Conservation (phyloP, 163 green algal genomes). For the Scenedesmus sp. region DNA sequence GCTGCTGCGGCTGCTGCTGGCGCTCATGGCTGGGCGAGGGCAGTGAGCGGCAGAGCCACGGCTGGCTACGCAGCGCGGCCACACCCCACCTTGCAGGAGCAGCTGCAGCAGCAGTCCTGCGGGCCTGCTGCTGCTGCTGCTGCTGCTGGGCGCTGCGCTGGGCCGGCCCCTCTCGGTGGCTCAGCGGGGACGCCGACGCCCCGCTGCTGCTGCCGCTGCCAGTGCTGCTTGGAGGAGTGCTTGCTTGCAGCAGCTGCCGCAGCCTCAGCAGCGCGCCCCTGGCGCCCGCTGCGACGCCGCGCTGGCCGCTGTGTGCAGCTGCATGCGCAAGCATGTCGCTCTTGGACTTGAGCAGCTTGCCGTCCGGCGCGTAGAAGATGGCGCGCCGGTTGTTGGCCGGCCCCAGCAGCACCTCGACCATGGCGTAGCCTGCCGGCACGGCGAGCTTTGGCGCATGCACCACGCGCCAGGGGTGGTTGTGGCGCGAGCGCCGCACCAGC, state of each 20-base stretch:
- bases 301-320: neutral
- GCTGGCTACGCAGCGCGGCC: no score
- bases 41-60: no score
- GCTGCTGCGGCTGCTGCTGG: no score
- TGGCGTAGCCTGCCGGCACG: constrained; percentile 1
- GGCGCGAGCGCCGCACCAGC: constrained; percentile 5
- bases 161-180: no score
- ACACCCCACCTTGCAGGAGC: no score
- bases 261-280: no score
- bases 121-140: neutral
- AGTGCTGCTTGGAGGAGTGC: neutral
- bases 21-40: no score
- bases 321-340: neutral
- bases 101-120: no score
- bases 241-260: neutral
- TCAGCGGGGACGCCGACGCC: no score
- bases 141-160: neutral
- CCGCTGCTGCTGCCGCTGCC: neutral
- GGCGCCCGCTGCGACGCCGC: no score
- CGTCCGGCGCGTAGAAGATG: constrained; percentile 28
- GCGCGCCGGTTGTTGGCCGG: neutral
- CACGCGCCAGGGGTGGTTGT: constrained; percentile 25
- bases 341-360: neutral
- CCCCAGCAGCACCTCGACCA: constrained; percentile 19
- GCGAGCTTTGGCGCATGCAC: constrained; percentile 25